These are phyloP conservation scores for Pichia gijzeniarum DNA, from an alignment of 805 yeast species.

Conservation along the genomic window DNA sequence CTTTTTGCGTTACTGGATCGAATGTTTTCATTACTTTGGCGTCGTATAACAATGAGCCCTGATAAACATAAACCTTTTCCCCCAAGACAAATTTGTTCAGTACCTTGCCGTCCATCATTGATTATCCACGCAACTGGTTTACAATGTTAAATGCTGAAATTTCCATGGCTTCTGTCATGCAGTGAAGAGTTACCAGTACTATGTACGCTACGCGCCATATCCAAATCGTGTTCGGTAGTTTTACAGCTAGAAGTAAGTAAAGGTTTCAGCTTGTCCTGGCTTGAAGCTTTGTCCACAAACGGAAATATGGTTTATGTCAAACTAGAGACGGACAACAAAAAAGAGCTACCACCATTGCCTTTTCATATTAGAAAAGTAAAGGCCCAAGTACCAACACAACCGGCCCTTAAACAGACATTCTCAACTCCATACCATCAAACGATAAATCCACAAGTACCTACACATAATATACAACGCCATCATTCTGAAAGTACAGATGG, in stretches of 20 bases:
- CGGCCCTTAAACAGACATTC: background rate
- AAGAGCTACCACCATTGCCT: conserved; percentile 9
- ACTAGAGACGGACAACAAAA: background rate
- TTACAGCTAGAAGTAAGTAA: too few species aligned
- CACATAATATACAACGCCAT: background rate
- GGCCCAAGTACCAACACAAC: background rate
- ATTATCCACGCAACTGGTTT: background rate
- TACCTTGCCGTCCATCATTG: background rate
- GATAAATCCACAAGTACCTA: background rate
- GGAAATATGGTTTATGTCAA: background rate
- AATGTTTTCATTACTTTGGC: conserved; percentile 69
- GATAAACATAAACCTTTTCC: conserved; percentile 63
- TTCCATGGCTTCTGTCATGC: background rate
- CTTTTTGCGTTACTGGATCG: conserved; percentile 42
- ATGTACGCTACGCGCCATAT: too few species aligned
- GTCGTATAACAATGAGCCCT: conserved; percentile 86
- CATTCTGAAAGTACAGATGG: background rate
- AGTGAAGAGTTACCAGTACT: too few species aligned
- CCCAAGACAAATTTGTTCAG: conserved; percentile 3
- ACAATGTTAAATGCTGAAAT: background rate
- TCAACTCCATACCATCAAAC: conserved; percentile 1
- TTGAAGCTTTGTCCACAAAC: too few species aligned
- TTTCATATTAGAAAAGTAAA: background rate
- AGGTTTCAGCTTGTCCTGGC: too few species aligned
- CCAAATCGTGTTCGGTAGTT: too few species aligned